phyloP scores from a whole-genome alignment of 2,329 filamentous ascomycete genomes.

The Microsporum ferrugineum region DNA sequence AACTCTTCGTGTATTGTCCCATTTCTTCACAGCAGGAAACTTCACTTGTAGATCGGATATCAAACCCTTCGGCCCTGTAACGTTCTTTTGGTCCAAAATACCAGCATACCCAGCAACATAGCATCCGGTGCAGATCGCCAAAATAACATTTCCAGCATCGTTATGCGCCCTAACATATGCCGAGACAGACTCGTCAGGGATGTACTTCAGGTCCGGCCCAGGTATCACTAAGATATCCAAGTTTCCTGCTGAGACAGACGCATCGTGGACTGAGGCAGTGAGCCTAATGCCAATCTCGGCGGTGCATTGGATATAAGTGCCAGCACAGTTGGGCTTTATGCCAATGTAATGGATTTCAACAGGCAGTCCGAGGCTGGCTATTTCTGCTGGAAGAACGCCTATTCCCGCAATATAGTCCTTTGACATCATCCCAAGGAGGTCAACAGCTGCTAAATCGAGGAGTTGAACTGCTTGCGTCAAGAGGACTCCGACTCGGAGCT shows the following conservation, averaged over 20 bases:
- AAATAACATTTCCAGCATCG: slow-evolving; percentile 17
- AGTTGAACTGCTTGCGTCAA: slow-evolving; percentile 28
- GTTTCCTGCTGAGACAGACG: slow-evolving; percentile 24
- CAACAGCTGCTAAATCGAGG: slow-evolving; percentile 29
- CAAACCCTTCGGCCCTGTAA: slow-evolving; percentile 19
- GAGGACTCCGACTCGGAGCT: slow-evolving; percentile 28
- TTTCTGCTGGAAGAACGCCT: slow-evolving; percentile 21
- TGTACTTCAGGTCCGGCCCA: slow-evolving; percentile 24
- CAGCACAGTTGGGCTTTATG: slow-evolving; percentile 15
- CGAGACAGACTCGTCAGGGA: slow-evolving; percentile 20
- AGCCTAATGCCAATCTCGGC: slow-evolving; percentile 21
- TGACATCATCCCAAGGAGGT: slow-evolving; percentile 30
- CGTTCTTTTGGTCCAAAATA: slow-evolving; percentile 14
- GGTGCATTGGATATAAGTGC: slow-evolving; percentile 14
- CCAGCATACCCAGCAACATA: slow-evolving; percentile 19
- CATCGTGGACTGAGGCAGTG: slow-evolving; percentile 20
- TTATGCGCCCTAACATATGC: slow-evolving; percentile 27
- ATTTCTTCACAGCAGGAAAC: slow-evolving; percentile 18
- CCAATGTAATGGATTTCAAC: slow-evolving; percentile 10
- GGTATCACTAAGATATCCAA: slow-evolving; percentile 30
- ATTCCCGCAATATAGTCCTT: slow-evolving; percentile 20
- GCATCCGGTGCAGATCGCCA: slow-evolving; percentile 21
- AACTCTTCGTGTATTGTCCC: slow-evolving; percentile 4
- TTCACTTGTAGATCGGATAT: slow-evolving; percentile 16
- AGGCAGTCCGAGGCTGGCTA: slow-evolving; percentile 3